Percentiles rank a stretch among this genome's conserved stretches.
These are phyloP conservation scores for Friedmanniomyces simplex DNA, from an alignment of 495 filamentous ascomycete genomes.

Conservation along the genomic window DNA sequence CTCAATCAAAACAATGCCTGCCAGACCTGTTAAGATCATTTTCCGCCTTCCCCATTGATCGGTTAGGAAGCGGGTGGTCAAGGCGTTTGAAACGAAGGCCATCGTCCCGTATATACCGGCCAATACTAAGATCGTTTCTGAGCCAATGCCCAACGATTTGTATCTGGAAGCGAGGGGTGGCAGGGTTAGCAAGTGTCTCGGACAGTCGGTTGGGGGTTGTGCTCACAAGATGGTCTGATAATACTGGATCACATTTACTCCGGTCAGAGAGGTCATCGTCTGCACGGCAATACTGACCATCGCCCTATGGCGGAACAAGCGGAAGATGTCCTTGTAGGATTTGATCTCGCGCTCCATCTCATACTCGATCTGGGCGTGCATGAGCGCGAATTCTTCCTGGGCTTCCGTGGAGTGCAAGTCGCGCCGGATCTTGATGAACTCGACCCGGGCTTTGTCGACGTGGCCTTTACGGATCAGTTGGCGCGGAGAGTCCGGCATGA, in stretches of 20 bases:
- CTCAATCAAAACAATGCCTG: constrained; percentile 42
- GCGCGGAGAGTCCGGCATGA: constrained; percentile 51
- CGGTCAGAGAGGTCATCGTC: constrained; percentile 49
- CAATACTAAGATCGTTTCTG: constrained; percentile 42
- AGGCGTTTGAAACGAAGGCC: constrained; percentile 42
- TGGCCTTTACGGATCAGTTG: constrained; percentile 46
- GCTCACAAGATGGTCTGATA: constrained; percentile 47
- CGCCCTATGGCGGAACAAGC: constrained; percentile 41
- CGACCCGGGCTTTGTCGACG: constrained; percentile 38
- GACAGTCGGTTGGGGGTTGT: too few relatives aligned
- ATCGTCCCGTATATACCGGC: constrained; percentile 48
- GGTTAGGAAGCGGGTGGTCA: constrained; percentile 45
- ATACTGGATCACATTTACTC: constrained; percentile 41
- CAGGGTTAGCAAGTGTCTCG: too few relatives aligned
- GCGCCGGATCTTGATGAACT: constrained; percentile 41
- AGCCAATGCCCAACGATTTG: constrained; percentile 45
- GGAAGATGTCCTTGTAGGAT: constrained; percentile 43
- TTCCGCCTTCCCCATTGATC: constrained; percentile 54
- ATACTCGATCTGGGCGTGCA: constrained; percentile 50
- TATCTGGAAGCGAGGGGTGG: too few relatives aligned
- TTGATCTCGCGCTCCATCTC: constrained; percentile 48
- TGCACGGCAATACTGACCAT: constrained; percentile 48
- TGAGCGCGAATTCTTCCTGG: constrained; percentile 44
- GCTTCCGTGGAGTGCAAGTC: constrained; percentile 40
- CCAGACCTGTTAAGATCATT: constrained; percentile 46